phyloP scores from a whole-genome alignment of 2,329 filamentous ascomycete species.

The Pseudogymnoascus sp. region DNA sequence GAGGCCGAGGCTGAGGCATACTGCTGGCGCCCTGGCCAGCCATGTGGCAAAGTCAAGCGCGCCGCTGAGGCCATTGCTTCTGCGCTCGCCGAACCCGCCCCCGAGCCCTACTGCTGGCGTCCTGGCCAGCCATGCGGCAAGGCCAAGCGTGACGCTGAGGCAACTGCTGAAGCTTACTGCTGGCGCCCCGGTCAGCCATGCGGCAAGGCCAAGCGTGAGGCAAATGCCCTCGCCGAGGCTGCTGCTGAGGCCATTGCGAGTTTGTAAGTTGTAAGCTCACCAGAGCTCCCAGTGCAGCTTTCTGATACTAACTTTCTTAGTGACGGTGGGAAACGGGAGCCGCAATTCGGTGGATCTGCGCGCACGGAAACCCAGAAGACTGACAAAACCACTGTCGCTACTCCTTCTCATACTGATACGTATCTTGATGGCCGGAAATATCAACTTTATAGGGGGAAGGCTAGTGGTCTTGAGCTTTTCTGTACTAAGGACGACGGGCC shows the following conservation, averaged over 20 bases:
- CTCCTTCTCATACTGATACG: too few species aligned
- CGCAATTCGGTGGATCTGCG: too few species aligned
- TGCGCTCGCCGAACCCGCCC: constrained; percentile 17
- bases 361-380: too few species aligned
- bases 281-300: neutral
- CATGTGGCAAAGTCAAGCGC: constrained; percentile 26
- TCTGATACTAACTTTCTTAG: neutral
- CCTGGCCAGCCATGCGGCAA: constrained; percentile 16
- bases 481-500: too few species aligned
- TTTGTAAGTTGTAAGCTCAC: neutral
- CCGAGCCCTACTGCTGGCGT: constrained; percentile 27
- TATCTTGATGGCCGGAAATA: too few species aligned
- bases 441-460: too few species aligned
- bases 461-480: too few species aligned
- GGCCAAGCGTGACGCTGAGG: constrained; percentile 7
- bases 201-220: constrained; percentile 16
- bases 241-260: neutral
- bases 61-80: constrained; percentile 25
- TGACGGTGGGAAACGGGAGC: neutral
- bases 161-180: constrained; percentile 18
- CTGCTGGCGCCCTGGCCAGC: constrained; percentile 23
- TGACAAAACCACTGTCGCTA: too few species aligned
- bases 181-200: constrained; percentile 18
- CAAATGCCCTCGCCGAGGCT: constrained; percentile 10
- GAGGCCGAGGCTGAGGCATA: constrained; percentile 11